Base-by-base conservation (phyloP, 352 stramenopile genomes). In the Phytophthora sp. region DNA sequence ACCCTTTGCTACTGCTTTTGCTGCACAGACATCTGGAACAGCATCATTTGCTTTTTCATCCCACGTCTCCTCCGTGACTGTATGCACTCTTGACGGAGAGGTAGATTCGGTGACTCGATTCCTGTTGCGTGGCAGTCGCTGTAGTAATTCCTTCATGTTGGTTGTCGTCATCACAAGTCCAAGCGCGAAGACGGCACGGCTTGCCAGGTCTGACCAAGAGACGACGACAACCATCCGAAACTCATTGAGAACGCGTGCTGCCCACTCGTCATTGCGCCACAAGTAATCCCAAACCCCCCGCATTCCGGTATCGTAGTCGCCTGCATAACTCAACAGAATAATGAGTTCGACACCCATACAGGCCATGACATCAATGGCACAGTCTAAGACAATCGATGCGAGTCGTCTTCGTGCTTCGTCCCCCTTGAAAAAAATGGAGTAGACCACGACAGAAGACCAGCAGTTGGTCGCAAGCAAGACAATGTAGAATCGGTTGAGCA, bases 401-500 rank as follows among this genome's bases (percentile, higher is more conserved):
- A 57, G 46, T 12, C 47, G 47, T 26, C 47, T 23, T 7, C 21
- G 47, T 42, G 47, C 47, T 56, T 56, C 47, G 21, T 56, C 21
- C 4, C 33, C 38, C 11, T 26, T 45, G 26, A 57, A 45, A 11
- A 38, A 46, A 3, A 13, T 13, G 1, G 31, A 47, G 26, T 46
- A 36, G 11, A 57, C 20, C 2, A 57, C 16, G 2, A 35, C 7
- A 13, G 33, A 57, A 7, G 50, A 57, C 33, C 35, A 57, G 11
- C 52, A 59, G 4, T 58, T 59, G 27, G 9, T 4, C 12, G 15
- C 36, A 5, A 49, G 24, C 18, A 59, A 45, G 8, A 33, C 21
- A 7, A 49, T 36, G 36, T 59, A 59, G 20, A 59, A 50, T 18
- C 52, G 36, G 7, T 50, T 59, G 35, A 59, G 35, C 21, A 50